Percentiles rank a stretch among this genome's conserved stretches.
phyloP scores from a whole-genome alignment of 371 early-diverging fungal genomes.

The Chytridium lagenaria region DNA sequence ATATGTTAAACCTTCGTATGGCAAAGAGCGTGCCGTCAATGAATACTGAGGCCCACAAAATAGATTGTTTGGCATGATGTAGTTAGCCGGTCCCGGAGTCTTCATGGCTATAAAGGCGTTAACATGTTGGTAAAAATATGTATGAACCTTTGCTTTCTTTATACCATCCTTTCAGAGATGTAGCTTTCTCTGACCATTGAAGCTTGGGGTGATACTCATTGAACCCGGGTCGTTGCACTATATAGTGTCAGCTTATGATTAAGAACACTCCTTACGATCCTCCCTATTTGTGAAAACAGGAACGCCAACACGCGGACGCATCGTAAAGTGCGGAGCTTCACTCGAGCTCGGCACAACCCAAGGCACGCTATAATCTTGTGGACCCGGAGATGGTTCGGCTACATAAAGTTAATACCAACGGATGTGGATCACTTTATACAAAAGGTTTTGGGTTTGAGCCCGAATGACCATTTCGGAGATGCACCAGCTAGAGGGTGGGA shows the following conservation, averaged over 20 bases:
- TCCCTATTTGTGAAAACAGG: conserved; percentile 41
- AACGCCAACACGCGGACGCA: conserved; percentile 42
- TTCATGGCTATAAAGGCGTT: conserved; percentile 35
- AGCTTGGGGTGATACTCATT: conserved; percentile 52
- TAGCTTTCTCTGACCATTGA: conserved; percentile 41
- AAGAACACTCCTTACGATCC: conserved; percentile 23
- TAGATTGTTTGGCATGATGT: conserved; percentile 49
- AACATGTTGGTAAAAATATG: not conserved
- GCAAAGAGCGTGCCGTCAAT: conserved; percentile 35
- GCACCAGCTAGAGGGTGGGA: conserved; percentile 34
- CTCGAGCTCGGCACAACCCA: conserved; percentile 34
- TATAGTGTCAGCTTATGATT: too few species aligned
- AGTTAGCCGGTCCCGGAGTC: conserved; percentile 58
- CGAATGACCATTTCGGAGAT: conserved; percentile 54
- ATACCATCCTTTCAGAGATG: conserved; percentile 54
- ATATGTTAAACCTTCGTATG: conserved; percentile 37
- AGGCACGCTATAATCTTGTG: conserved; percentile 48
- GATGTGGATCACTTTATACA: conserved; percentile 24
- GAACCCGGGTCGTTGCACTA: conserved; percentile 39
- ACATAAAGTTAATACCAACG: not conserved
- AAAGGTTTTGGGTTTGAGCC: conserved; percentile 36
- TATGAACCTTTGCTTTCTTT: conserved; percentile 50
- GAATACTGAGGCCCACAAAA: conserved; percentile 53
- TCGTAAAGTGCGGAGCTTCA: conserved; percentile 43
- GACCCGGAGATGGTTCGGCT: conserved; percentile 52